Conservation (phyloP, 108 stramenopile species). For the Cyclotella baltica region DNA sequence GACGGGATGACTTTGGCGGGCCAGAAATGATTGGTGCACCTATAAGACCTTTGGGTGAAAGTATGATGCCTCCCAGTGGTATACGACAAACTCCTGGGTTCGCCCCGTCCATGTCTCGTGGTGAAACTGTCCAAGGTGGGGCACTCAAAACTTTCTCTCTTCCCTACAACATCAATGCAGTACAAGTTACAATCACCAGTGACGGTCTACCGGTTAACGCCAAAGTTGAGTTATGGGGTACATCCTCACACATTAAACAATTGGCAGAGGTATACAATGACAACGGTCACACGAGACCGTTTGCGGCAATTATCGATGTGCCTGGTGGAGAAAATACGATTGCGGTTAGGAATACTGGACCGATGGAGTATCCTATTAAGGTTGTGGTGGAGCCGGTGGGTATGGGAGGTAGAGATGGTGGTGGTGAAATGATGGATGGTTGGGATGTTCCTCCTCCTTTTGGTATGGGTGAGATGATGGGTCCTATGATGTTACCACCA, state of each 20-base stretch:
- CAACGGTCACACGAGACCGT: conserved; percentile 39
- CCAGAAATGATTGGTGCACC: conserved; percentile 14
- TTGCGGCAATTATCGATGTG: conserved; percentile 33
- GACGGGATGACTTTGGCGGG: conserved; percentile 1
- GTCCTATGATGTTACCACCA: neutral
- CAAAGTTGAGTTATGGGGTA: conserved; percentile 49
- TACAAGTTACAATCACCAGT: conserved; percentile 37
- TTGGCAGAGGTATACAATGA: conserved; percentile 53
- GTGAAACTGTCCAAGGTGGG: conserved; percentile 45
- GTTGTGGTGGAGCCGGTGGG: conserved; percentile 46
- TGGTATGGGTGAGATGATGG: neutral
- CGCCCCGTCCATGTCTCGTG: conserved; percentile 18
- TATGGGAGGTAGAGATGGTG: neutral
- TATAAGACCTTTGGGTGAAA: conserved; percentile 13
- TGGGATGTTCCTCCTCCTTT: neutral
- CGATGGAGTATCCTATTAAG: conserved; percentile 42
- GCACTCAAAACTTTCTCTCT: conserved; percentile 40
- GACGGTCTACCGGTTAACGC: conserved; percentile 50
- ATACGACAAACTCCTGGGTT: neutral
- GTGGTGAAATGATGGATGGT: conserved; percentile 1
- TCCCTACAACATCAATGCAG: conserved; percentile 36
- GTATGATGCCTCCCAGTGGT: conserved; percentile 10
- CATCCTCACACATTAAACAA: conserved; percentile 37
- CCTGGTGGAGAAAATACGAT: conserved; percentile 46
- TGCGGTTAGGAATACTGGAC: conserved; percentile 47